Evolutionary conservation across 768 basidiomycete species (phyloP).

Genomic region (Calocybe indica): DNA sequence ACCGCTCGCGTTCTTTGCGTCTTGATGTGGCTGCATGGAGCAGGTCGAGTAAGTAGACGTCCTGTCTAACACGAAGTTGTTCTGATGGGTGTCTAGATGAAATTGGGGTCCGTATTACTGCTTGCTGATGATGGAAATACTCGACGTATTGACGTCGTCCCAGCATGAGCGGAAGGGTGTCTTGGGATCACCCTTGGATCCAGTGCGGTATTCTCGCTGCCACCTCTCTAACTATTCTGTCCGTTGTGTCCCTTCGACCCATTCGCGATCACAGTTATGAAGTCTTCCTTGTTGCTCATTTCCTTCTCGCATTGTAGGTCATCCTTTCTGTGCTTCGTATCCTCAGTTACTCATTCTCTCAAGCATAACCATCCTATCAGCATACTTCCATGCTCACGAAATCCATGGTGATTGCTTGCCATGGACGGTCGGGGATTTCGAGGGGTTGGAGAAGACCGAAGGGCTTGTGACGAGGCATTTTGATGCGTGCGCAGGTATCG

Average conservation of each 20-base stretch:
- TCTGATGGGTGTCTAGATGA: conserved; percentile 6
- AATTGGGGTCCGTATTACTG: conserved; percentile 9
- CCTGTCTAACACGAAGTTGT: neutral
- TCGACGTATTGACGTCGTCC: neutral
- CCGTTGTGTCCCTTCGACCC: conserved; percentile 41
- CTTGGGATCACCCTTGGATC: conserved; percentile 20
- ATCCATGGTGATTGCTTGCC: conserved; percentile 31
- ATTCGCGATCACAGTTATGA: conserved; percentile 44
- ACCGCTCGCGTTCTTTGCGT: conserved; percentile 5
- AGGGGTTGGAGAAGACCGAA: conserved; percentile 31
- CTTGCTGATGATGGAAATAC: too few relatives aligned
- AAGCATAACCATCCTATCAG: conserved; percentile 31
- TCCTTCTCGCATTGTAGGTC: conserved; percentile 31
- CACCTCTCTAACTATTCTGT: conserved; percentile 34
- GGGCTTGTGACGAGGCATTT: conserved; percentile 26
- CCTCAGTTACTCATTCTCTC: neutral
- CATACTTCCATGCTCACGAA: conserved; percentile 33
- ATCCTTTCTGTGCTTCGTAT: conserved; percentile 1
- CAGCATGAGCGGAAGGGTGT: conserved; percentile 10
- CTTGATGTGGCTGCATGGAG: conserved; percentile 4
- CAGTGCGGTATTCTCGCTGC: conserved; percentile 32
- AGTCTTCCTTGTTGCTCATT: conserved; percentile 44
- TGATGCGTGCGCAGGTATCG: conserved; percentile 25
- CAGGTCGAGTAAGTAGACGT: conserved; percentile 31
- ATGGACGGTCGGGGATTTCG: conserved; percentile 26